A percentile compares a stretch with the other conserved stretches of the same genome.
Conservation (phyloP, 352 stramenopile species). For the Pythium volutum region DNA sequence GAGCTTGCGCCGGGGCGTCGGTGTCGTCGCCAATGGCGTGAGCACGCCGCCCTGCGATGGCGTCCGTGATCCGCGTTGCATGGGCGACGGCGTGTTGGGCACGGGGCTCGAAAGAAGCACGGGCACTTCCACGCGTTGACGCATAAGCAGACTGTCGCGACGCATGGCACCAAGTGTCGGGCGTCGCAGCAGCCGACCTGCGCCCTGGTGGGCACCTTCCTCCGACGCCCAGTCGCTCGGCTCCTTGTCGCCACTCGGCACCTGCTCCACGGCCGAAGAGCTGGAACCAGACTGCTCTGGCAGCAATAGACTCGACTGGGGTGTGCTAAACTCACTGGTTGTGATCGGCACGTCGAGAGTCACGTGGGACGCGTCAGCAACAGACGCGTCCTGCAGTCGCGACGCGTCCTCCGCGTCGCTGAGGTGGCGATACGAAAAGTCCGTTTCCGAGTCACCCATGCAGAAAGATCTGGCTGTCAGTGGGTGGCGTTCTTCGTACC, state of each 20-base stretch:
- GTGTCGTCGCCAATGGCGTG: constrained; percentile 11
- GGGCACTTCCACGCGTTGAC: constrained; percentile 12
- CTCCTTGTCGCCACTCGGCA: constrained; percentile 12
- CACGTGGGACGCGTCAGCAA: constrained; percentile 11
- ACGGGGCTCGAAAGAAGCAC: constrained; percentile 8
- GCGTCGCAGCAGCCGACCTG: not conserved
- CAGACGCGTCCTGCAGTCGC: constrained; percentile 10
- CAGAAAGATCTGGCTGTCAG: not conserved
- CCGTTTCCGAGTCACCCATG: constrained; percentile 15
- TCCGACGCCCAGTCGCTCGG: constrained; percentile 25
- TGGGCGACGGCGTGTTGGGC: not conserved
- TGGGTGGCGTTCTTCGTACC: too few species aligned
- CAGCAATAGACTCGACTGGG: constrained; percentile 19
- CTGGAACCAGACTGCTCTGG: constrained; percentile 7
- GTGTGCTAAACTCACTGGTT: constrained; percentile 9
- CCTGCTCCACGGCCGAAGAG: not conserved
- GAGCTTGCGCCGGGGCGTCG: constrained; percentile 5
- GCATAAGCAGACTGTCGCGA: constrained; percentile 13
- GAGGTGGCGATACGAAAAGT: constrained; percentile 28
- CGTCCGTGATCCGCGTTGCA: constrained; percentile 4
- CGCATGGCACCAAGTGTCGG: constrained; percentile 4
- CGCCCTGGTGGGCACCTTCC: constrained; percentile 17
- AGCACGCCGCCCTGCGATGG: constrained; percentile 12
- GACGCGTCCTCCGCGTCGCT: constrained; percentile 20
- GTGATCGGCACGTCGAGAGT: constrained; percentile 13